These are phyloP conservation scores for Diaporthe aspalathi DNA, from an alignment of 2,329 filamentous ascomycete genomes.

Conservation along the genomic window DNA sequence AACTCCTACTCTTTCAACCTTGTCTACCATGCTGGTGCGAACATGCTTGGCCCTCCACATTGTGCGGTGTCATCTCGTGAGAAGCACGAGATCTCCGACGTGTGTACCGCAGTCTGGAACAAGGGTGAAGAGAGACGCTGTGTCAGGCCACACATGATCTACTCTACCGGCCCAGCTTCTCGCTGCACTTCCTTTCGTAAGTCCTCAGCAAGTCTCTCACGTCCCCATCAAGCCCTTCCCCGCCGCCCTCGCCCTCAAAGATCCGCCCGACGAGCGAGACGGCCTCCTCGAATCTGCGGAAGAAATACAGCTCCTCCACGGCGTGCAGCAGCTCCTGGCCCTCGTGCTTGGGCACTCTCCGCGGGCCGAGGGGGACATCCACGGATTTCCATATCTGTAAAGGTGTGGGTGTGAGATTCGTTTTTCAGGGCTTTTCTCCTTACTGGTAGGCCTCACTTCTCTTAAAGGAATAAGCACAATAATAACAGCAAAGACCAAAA, in stretches of 20 bases:
- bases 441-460: too few species aligned
- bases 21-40: not conserved
- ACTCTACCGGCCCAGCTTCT: conserved; percentile 42
- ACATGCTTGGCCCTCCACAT: not conserved
- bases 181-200: conserved; percentile 57
- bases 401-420: not conserved
- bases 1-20: not conserved
- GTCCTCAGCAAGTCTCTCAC: conserved; percentile 52
- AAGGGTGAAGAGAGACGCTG: not conserved
- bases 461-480: too few species aligned
- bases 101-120: too few species aligned
- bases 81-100: too few species aligned
- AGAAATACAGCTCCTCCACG: conserved; percentile 69
- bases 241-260: conserved; percentile 46
- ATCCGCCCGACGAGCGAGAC: conserved; percentile 53
- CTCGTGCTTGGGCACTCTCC: conserved; percentile 56
- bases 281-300: conserved; percentile 59
- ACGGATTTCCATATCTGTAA: conserved; percentile 58
- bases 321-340: conserved; percentile 65
- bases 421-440: not conserved
- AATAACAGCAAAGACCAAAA: too few species aligned
- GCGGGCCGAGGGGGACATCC: conserved; percentile 52
- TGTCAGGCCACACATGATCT: too few species aligned
- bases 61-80: too few species aligned
- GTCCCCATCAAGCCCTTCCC: conserved; percentile 56